Conservation (phyloP, 1,284 basidiomycete species). For the Ceratobasidium sp. region DNA sequence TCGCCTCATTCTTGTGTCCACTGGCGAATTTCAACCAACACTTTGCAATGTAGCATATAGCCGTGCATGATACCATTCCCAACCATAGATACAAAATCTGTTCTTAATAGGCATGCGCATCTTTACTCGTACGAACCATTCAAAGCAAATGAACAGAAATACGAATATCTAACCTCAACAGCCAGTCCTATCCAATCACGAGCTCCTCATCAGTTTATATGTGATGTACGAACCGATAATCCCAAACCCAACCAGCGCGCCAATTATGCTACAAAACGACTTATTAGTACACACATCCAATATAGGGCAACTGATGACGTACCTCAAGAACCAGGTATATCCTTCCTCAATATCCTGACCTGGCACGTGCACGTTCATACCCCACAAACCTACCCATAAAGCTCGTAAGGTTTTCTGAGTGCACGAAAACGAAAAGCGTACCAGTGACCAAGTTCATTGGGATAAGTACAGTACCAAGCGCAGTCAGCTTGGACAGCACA, state of each 20-base stretch:
- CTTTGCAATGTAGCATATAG: too few species aligned
- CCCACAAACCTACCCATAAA: slow-evolving; percentile 74
- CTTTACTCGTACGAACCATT: too few species aligned
- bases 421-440: slow-evolving; percentile 59
- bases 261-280: slow-evolving; percentile 74
- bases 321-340: slow-evolving; percentile 54
- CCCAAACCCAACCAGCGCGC: slow-evolving; percentile 81
- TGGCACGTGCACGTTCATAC: slow-evolving; percentile 94
- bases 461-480: slow-evolving; percentile 96
- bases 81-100: too few species aligned
- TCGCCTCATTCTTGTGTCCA: too few species aligned
- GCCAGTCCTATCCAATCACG: neutral
- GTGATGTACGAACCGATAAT: slow-evolving; percentile 86
- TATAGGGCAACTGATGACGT: slow-evolving; percentile 19
- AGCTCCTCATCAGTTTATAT: slow-evolving; percentile 75
- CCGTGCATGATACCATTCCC: too few species aligned
- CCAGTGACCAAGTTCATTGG: slow-evolving; percentile 97
- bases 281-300: neutral
- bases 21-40: too few species aligned
- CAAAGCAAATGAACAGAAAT: too few species aligned
- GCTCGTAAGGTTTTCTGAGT: neutral
- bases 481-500: slow-evolving; percentile 97
- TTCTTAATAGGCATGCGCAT: too few species aligned
- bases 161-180: too few species aligned
- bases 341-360: slow-evolving; percentile 74